Conservation (phyloP, 441 rosid genomes). For the Adansonia grandidieri region DNA sequence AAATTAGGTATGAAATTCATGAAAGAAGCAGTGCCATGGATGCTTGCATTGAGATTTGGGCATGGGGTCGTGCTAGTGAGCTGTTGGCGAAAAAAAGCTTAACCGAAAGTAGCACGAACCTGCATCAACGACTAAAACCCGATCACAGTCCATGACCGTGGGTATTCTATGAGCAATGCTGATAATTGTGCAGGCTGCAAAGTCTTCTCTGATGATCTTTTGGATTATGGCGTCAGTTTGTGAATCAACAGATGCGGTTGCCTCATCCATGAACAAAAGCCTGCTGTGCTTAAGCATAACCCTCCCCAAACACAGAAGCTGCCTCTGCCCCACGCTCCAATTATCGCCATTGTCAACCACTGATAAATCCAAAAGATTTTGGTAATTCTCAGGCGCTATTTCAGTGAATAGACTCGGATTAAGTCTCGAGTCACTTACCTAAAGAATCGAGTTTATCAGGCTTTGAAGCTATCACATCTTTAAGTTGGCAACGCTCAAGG, state of each 20-base stretch:
- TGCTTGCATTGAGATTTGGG: conserved; percentile 5
- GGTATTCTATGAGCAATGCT: conserved; percentile 98
- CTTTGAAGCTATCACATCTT: conserved; percentile 72
- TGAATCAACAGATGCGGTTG: conserved; percentile 94
- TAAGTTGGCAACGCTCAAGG: conserved; percentile 92
- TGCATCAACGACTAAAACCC: conserved; percentile 88
- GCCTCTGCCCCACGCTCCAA: conserved; percentile 98
- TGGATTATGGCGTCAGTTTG: conserved; percentile 91
- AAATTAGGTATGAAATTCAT: conserved; percentile 4
- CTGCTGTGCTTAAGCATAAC: conserved; percentile 82
- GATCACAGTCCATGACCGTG: conserved; percentile 93
- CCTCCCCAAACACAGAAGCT: conserved; percentile 85
- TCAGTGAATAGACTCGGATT: background rate
- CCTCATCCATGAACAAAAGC: conserved; percentile 87
- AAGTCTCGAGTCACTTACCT: conserved; percentile 42
- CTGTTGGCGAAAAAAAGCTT: background rate
- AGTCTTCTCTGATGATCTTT: conserved; percentile 85
- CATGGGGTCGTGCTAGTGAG: background rate
- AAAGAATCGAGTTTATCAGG: conserved; percentile 82
- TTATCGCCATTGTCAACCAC: conserved; percentile 91
- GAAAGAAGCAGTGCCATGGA: background rate
- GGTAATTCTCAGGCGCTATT: conserved; percentile 9
- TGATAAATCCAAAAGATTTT: conserved; percentile 27
- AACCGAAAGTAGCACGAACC: conserved; percentile 39
- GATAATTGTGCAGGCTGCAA: conserved; percentile 75